These are phyloP conservation scores for Claviceps sorghi DNA, from an alignment of 2,329 filamentous ascomycete genomes.

Conservation along the genomic window DNA sequence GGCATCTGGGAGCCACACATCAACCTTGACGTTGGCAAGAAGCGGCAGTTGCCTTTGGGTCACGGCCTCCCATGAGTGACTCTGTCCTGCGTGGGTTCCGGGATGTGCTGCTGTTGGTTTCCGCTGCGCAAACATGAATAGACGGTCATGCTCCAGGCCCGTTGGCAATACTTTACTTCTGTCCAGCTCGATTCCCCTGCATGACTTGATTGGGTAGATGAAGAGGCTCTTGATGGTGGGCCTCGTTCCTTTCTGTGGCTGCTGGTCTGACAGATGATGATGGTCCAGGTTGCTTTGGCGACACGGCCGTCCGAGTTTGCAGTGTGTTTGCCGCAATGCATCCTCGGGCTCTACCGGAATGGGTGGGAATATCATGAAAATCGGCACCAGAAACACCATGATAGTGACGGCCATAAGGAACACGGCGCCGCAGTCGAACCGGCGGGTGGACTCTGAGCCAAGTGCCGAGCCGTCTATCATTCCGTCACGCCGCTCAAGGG, in stretches of 20 bases:
- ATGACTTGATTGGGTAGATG: slow-evolving; percentile 76
- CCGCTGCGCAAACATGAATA: slow-evolving; percentile 66
- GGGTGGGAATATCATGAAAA: slow-evolving; percentile 41
- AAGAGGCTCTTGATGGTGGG: slow-evolving; percentile 46
- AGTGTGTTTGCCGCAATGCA: slow-evolving; percentile 40
- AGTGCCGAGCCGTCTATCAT: neutral
- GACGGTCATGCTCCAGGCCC: slow-evolving; percentile 65
- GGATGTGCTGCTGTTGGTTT: slow-evolving; percentile 6
- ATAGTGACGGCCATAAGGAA: slow-evolving; percentile 30
- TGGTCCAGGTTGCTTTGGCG: slow-evolving; percentile 23
- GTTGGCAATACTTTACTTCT: slow-evolving; percentile 48
- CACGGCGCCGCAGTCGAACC: slow-evolving; percentile 18
- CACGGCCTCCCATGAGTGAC: slow-evolving; percentile 50
- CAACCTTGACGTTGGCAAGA: slow-evolving; percentile 54
- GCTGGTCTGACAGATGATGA: slow-evolving; percentile 12
- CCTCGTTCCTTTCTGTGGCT: slow-evolving; percentile 10
- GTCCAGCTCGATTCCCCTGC: slow-evolving; percentile 58
- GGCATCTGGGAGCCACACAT: slow-evolving; percentile 56
- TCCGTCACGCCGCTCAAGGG: neutral
- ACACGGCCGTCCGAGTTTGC: slow-evolving; percentile 27
- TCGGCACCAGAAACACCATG: slow-evolving; percentile 36
- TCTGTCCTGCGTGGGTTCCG: neutral
- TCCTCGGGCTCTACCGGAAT: slow-evolving; percentile 37
- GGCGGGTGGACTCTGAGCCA: slow-evolving; percentile 5
- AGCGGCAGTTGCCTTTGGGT: slow-evolving; percentile 55